phyloP scores from a whole-genome alignment of 495 filamentous ascomycete genomes.

The Talaromyces wortmannii region DNA sequence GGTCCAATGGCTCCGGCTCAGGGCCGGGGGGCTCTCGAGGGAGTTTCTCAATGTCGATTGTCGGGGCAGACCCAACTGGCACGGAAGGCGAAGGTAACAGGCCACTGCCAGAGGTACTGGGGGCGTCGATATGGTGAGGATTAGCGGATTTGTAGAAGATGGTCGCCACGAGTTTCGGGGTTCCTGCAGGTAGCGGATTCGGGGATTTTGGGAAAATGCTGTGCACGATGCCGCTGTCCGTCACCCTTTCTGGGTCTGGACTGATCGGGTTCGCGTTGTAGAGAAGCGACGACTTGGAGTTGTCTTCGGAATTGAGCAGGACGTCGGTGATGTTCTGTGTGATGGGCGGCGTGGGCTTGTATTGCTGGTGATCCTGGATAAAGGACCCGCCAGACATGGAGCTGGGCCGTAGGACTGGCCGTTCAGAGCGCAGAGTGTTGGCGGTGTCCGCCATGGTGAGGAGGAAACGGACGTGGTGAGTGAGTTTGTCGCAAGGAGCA shows the following conservation, averaged over 20 bases:
- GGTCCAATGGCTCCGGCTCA: conserved; percentile 62
- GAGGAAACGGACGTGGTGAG: background rate
- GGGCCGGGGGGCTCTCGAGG: conserved; percentile 63
- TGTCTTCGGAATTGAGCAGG: conserved; percentile 17
- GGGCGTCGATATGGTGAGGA: conserved; percentile 33
- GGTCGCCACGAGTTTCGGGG: conserved; percentile 35
- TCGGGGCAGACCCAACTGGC: conserved; percentile 52
- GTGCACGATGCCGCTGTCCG: conserved; percentile 37
- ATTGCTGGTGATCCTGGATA: conserved; percentile 68
- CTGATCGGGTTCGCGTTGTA: conserved; percentile 33
- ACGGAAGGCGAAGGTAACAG: conserved; percentile 31
- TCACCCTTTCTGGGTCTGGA: conserved; percentile 35
- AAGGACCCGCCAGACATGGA: conserved; percentile 61
- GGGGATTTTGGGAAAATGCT: conserved; percentile 34
- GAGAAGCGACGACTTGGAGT: conserved; percentile 8
- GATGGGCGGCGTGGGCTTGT: conserved; percentile 49
- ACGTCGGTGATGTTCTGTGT: conserved; percentile 38
- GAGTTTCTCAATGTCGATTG: conserved; percentile 59
- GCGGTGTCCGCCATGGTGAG: conserved; percentile 21
- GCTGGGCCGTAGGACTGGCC: conserved; percentile 34
- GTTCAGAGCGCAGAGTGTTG: conserved; percentile 23
- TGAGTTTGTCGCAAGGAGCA: background rate
- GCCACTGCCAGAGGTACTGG: conserved; percentile 14
- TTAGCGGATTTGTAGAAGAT: conserved; percentile 40
- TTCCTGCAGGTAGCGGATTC: conserved; percentile 28